phyloP scores from a whole-genome alignment of 306 rosid species.

The Vigna reflexopilosa region DNA sequence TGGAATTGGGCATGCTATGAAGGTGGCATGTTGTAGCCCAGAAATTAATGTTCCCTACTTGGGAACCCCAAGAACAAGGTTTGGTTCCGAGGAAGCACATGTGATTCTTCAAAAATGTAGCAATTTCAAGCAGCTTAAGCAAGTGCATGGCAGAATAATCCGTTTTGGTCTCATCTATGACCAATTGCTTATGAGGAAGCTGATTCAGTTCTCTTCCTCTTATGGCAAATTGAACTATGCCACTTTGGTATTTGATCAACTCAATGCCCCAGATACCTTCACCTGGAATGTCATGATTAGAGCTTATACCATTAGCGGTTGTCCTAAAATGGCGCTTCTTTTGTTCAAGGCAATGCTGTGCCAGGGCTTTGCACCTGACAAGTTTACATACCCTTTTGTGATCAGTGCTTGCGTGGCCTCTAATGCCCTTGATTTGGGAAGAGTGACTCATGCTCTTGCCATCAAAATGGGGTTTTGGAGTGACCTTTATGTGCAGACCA shows the following conservation, averaged over 20 bases:
- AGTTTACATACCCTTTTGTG: constrained; percentile 77
- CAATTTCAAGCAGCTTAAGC: constrained; percentile 62
- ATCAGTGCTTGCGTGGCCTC: constrained; percentile 60
- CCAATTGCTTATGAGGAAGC: constrained; percentile 62
- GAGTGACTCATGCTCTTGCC: constrained; percentile 53
- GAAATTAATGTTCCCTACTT: constrained; percentile 33
- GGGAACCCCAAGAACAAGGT: constrained; percentile 30
- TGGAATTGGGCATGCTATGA: constrained; percentile 40
- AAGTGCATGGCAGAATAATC: constrained; percentile 67
- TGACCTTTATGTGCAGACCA: constrained; percentile 69
- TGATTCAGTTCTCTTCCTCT: constrained; percentile 61
- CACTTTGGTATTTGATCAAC: constrained; percentile 56
- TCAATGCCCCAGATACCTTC: constrained; percentile 56
- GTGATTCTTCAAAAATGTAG: constrained; percentile 55
- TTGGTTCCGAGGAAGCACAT: constrained; percentile 55
- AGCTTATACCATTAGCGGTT: constrained; percentile 52
- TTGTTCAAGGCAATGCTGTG: constrained; percentile 57
- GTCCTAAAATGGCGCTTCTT: constrained; percentile 53
- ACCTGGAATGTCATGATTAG: constrained; percentile 80
- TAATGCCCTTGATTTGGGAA: constrained; percentile 50
- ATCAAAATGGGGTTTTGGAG: constrained; percentile 56
- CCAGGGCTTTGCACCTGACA: constrained; percentile 60
- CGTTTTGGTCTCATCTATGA: constrained; percentile 60
- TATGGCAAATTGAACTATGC: constrained; percentile 59
- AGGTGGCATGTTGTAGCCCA: constrained; percentile 52